Percentiles rank a stretch among this genome's conserved stretches.
Conservation (phyloP, 306 rosid species). For the Cucumis sativus region Cucumber_9930_V3 NC_026656.2:19324001-19324500, state of each 20-base stretch:
- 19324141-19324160: conserved; percentile 48
- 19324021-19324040: background rate
- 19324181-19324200: conserved; percentile 48
- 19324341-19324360: background rate
- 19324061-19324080: conserved; percentile 23
- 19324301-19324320: background rate
- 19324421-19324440: no score
- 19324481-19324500: no score
- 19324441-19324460: no score
- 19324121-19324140: conserved; percentile 81
- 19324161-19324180: conserved; percentile 29
- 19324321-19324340: background rate
- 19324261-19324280: background rate
- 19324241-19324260: background rate
- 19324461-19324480: no score
- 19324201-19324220: conserved; percentile 50
- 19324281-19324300: background rate
- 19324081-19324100: conserved; percentile 65
- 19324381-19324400: no score
- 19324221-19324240: conserved; percentile 13
- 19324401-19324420: no score
- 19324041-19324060: no score
- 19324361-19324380: background rate
- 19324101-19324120: conserved; percentile 73
- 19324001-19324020: background rate